Evolutionary conservation across 495 filamentous ascomycete genomes (phyloP), one percentile per base, ranked within the genome.

Genomic region (Corynascus novoguineensis): DNA sequence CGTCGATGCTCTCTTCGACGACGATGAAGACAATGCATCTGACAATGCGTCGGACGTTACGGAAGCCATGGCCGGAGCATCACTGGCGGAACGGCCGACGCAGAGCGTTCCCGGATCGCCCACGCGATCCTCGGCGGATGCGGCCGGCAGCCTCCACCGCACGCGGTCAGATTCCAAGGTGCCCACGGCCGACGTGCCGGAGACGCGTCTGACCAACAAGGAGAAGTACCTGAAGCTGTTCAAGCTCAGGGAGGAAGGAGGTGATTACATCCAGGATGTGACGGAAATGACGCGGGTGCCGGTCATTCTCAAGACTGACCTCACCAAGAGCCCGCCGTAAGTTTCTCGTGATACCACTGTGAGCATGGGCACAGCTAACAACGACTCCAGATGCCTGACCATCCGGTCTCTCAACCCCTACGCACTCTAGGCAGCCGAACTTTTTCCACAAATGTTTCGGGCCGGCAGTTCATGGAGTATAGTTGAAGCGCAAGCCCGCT

Each of bases 241-340:
- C 77, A 85, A 84, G 63, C 75, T 98, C 63, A 78, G 95, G 42
- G 95, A 98, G 66, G 90, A 95, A 73, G 86, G 87, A 59, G 91
- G 95, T 32, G 90, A 97, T 52, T 92, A 95, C 75, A 96, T 98
- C 64, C 93, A 98, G 71, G 93, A 97, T 70, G 91, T 98, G 58
- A 90, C 84, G 25, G 93, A 98, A 80, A 96, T 98, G 90, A 92
- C 90, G 34, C 81, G 91, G 53, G 89, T 98, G 49, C 93, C 93
- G 3, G 88, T 98, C 56, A 96, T 97, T 64, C 74, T 98, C 50
- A 98, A 97, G 84, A 98, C 93, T 32, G 93, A 98, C 74, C 81
- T 98, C 64, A 89, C 81, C 78, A 98, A 97, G 87, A 97, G 93
- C 71, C 93, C 93, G 74, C 93, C 93, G 89, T 97, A 87, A 78